A percentile compares a stretch with the other conserved stretches of the same genome.
Evolutionary conservation across 139 green algal species (phyloP).

Genomic region (Mesotaenium endlicherianum): DNA sequence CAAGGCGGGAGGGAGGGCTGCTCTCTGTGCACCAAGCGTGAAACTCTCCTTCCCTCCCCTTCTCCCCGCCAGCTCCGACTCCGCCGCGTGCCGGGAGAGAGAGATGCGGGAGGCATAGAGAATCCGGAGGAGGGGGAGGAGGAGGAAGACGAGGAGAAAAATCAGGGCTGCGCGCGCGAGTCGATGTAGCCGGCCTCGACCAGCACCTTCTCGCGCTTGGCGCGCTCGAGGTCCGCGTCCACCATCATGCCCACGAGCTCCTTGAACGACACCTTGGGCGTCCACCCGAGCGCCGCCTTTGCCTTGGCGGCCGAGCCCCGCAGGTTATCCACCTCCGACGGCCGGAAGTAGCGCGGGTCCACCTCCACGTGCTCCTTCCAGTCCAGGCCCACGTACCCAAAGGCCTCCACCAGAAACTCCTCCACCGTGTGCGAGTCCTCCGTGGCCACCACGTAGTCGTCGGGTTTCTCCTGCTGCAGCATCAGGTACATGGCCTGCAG

Average conservation of each 20-base stretch:
- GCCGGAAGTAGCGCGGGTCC: slow-evolving; percentile 69
- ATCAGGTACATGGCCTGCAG: slow-evolving; percentile 70
- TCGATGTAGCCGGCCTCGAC: slow-evolving; percentile 41
- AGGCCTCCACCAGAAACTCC: slow-evolving; percentile 44
- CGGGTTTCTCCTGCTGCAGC: slow-evolving; percentile 69
- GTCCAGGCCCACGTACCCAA: slow-evolving; percentile 44
- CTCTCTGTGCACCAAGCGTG: no score
- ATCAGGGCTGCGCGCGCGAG: slow-evolving; percentile 14
- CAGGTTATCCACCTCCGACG: slow-evolving; percentile 73
- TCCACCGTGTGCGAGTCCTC: slow-evolving; percentile 53
- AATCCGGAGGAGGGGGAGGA: no score
- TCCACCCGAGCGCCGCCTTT: slow-evolving; percentile 61
- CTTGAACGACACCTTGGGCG: slow-evolving; percentile 59
- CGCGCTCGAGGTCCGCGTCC: slow-evolving; percentile 59
- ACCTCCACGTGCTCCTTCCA: slow-evolving; percentile 54
- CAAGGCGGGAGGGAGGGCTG: no score
- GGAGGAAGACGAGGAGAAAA: no score
- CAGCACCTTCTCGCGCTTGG: slow-evolving; percentile 43
- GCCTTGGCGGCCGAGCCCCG: slow-evolving; percentile 68
- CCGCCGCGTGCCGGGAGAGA: no score
- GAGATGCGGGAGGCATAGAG: no score
- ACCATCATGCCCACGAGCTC: slow-evolving; percentile 75
- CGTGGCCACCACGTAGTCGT: slow-evolving; percentile 77
- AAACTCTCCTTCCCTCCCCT: no score
- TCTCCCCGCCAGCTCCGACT: no score